phyloP scores from a whole-genome alignment of 129 eudicot species.

The Glebionis coronaria region DNA sequence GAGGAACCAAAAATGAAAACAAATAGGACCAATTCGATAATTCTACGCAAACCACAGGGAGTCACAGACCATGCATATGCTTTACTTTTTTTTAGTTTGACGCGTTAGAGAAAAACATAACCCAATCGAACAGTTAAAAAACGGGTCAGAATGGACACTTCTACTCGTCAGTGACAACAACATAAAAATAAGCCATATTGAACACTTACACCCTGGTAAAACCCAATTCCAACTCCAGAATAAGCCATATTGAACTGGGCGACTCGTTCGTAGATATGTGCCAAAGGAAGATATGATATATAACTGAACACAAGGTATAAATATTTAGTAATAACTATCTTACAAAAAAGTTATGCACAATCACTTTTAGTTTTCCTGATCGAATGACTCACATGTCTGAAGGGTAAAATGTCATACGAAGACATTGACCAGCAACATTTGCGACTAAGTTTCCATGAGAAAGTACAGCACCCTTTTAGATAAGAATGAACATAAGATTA shows the following conservation, averaged over 20 bases:
- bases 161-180: too few relatives aligned
- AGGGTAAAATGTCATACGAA: constrained; percentile 43
- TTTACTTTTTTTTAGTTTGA: too few relatives aligned
- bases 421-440: constrained; percentile 56
- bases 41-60: too few relatives aligned
- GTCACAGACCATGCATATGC: too few relatives aligned
- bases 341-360: not conserved
- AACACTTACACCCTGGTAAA: constrained; percentile 80
- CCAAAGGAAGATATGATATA: constrained; percentile 86
- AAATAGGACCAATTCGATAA: too few relatives aligned
- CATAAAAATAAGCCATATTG: constrained; percentile 12
- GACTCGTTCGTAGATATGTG: constrained; percentile 75
- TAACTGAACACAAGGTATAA: constrained; percentile 39
- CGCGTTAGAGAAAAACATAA: too few relatives aligned
- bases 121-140: too few relatives aligned
- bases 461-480: constrained; percentile 62
- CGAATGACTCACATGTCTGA: constrained; percentile 62
- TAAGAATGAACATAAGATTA: not conserved
- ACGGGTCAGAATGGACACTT: not conserved
- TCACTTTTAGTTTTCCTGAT: not conserved
- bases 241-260: constrained; percentile 44
- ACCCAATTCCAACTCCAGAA: constrained; percentile 67
- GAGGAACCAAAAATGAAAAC: too few relatives aligned
- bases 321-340: not conserved
- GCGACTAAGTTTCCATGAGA: constrained; percentile 78